Percentiles rank a stretch among this genome's conserved stretches.
Evolutionary conservation across 345 rosid genomes (phyloP).

Genomic region (Pistacia integerrima): DNA sequence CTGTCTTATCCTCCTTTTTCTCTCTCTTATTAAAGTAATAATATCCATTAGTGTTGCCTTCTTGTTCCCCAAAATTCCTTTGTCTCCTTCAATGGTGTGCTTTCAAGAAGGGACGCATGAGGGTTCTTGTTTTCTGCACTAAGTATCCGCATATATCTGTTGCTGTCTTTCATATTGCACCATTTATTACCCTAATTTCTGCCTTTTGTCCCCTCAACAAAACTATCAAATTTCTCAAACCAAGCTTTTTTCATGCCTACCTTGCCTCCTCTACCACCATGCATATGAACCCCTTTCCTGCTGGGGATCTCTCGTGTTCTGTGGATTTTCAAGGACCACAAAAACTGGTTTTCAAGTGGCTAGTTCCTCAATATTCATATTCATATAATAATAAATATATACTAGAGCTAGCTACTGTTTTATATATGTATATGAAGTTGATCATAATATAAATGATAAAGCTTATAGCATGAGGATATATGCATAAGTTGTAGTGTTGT

Average conservation of each 20-base stretch:
- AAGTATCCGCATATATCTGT: constrained; percentile 34
- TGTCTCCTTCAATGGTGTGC: constrained; percentile 31
- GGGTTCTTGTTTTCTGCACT: constrained; percentile 47
- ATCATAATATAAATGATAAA: no score
- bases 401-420: no score
- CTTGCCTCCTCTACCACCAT: constrained; percentile 51
- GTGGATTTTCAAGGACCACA: constrained; percentile 40
- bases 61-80: constrained; percentile 45
- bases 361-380: no score
- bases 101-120: constrained; percentile 29
- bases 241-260: constrained; percentile 35
- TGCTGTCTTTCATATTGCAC: constrained; percentile 39
- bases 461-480: no score
- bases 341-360: no score
- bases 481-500: no score
- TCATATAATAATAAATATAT: no score
- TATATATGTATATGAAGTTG: no score
- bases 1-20: constrained; percentile 21
- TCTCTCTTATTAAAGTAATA: constrained; percentile 15
- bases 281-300: constrained; percentile 29
- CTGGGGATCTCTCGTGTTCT: constrained; percentile 51
- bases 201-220: constrained; percentile 74
- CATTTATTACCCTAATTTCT: constrained; percentile 51
- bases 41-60: constrained; percentile 15
- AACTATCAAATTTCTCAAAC: constrained; percentile 60